Evolutionary conservation across 176 grass and related monocot species (phyloP).

Genomic region (Bothriochloa decipiens): DNA sequence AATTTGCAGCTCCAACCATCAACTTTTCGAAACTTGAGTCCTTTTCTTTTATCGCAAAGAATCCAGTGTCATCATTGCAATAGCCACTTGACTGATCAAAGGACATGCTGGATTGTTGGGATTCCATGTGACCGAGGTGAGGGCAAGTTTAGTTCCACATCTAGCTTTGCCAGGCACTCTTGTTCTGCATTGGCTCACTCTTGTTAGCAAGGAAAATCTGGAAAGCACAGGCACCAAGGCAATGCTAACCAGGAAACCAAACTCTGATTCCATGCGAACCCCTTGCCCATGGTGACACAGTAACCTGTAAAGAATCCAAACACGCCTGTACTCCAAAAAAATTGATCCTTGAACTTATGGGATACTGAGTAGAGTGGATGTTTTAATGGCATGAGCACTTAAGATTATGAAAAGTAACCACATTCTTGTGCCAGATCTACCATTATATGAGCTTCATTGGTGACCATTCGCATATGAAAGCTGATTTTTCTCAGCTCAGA

Average conservation of each 20-base stretch:
- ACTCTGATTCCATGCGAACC: not conserved
- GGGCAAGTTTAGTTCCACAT: not conserved
- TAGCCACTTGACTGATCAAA: not conserved
- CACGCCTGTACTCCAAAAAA: slow-evolving; percentile 9
- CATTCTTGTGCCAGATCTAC: slow-evolving; percentile 32
- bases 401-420: slow-evolving; percentile 30
- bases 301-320: not conserved
- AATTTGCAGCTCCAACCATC: slow-evolving; percentile 9
- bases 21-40: not conserved
- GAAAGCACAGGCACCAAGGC: not conserved
- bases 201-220: not conserved
- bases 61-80: slow-evolving; percentile 7
- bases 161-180: too few species aligned
- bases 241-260: not conserved
- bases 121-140: slow-evolving; percentile 22
- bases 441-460: slow-evolving; percentile 34
- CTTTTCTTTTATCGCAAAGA: not conserved
- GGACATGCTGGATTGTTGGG: not conserved
- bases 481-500: slow-evolving; percentile 67
- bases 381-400: slow-evolving; percentile 1
- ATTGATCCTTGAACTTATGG: slow-evolving; percentile 26
- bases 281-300: not conserved
- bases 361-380: not conserved
- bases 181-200: not conserved
- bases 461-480: slow-evolving; percentile 76